Percentiles rank a stretch among this genome's conserved stretches.
These are phyloP conservation scores for Xylaria digitata DNA, from an alignment of 2,329 filamentous ascomycete species.

Conservation along the genomic window DNA sequence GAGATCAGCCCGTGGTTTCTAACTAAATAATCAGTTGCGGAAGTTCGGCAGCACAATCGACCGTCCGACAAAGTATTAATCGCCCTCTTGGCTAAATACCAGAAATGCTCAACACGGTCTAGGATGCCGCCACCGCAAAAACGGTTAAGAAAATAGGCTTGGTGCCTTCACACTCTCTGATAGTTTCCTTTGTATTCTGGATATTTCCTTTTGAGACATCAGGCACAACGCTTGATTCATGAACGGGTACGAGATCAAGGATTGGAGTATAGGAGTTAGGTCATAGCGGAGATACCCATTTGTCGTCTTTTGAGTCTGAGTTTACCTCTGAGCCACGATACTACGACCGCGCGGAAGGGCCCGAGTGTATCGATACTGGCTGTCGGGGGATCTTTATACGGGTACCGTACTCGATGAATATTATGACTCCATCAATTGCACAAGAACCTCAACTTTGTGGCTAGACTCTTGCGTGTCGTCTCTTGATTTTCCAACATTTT, in stretches of 20 bases:
- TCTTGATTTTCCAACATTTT: slow-evolving; percentile 45
- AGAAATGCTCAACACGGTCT: slow-evolving; percentile 41
- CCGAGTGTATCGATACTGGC: slow-evolving; percentile 4
- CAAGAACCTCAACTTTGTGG: slow-evolving; percentile 44
- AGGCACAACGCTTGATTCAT: slow-evolving; percentile 21
- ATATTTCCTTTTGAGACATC: slow-evolving; percentile 17
- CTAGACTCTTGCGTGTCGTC: slow-evolving; percentile 34
- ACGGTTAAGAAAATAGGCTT: slow-evolving; percentile 40
- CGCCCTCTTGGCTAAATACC: slow-evolving; percentile 41
- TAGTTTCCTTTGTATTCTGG: slow-evolving; percentile 21
- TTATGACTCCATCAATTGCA: slow-evolving; percentile 31
- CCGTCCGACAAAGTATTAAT: slow-evolving; percentile 42
- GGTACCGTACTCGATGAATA: slow-evolving; percentile 21
- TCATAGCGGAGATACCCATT: slow-evolving; percentile 48
- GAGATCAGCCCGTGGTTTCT: slow-evolving; percentile 3
- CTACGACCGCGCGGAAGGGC: slow-evolving; percentile 32
- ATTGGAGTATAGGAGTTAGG: slow-evolving; percentile 46
- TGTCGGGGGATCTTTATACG: slow-evolving; percentile 3
- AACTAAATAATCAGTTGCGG: slow-evolving; percentile 36
- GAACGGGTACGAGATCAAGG: slow-evolving; percentile 24
- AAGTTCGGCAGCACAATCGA: slow-evolving; percentile 36
- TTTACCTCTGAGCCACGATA: slow-evolving; percentile 41
- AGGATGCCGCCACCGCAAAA: slow-evolving; percentile 40
- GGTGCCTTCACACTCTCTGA: slow-evolving; percentile 7
- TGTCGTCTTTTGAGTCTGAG: slow-evolving; percentile 43